These are phyloP conservation scores for Ophiostoma angusticollis DNA, from an alignment of 2,329 filamentous ascomycete genomes.

Conservation along the genomic window DNA sequence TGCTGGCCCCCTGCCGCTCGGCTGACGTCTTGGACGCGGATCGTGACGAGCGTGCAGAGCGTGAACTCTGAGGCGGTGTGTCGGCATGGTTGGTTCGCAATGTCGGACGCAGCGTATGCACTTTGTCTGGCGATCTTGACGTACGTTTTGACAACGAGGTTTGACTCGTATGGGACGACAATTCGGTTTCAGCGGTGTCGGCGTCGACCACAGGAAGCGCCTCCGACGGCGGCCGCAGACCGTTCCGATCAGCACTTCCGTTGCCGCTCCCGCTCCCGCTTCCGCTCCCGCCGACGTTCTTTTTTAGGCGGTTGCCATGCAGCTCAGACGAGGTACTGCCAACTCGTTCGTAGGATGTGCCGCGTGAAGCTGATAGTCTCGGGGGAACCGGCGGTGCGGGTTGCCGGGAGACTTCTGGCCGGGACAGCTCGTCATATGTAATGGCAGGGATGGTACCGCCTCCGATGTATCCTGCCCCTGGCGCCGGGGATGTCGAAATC, in stretches of 20 bases:
- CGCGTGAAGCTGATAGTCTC: slow-evolving; percentile 34
- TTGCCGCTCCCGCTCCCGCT: slow-evolving; percentile 8
- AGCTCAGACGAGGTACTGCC: slow-evolving; percentile 21
- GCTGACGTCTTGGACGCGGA: slow-evolving; percentile 25
- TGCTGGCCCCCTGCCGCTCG: slow-evolving; percentile 44
- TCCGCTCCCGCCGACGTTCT: background rate
- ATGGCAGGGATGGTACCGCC: slow-evolving; percentile 71
- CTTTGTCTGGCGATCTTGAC: slow-evolving; percentile 40
- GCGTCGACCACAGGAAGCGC: background rate
- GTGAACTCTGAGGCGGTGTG: slow-evolving; percentile 26
- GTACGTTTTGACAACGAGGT: slow-evolving; percentile 6
- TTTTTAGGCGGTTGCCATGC: slow-evolving; percentile 10
- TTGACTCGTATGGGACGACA: background rate
- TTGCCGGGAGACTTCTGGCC: slow-evolving; percentile 31
- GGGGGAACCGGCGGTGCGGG: slow-evolving; percentile 30
- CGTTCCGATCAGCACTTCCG: background rate
- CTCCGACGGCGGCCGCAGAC: background rate
- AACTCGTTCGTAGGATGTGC: slow-evolving; percentile 38
- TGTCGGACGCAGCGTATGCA: slow-evolving; percentile 47
- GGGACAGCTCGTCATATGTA: slow-evolving; percentile 69
- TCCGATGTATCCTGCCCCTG: slow-evolving; percentile 51
- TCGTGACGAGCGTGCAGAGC: slow-evolving; percentile 26
- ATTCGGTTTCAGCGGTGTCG: background rate
- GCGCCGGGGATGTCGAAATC: background rate
- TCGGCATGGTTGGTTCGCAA: slow-evolving; percentile 37